phyloP scores from a whole-genome alignment of 2,329 filamentous ascomycete genomes.

The Tolypocladium paradoxum region DNA sequence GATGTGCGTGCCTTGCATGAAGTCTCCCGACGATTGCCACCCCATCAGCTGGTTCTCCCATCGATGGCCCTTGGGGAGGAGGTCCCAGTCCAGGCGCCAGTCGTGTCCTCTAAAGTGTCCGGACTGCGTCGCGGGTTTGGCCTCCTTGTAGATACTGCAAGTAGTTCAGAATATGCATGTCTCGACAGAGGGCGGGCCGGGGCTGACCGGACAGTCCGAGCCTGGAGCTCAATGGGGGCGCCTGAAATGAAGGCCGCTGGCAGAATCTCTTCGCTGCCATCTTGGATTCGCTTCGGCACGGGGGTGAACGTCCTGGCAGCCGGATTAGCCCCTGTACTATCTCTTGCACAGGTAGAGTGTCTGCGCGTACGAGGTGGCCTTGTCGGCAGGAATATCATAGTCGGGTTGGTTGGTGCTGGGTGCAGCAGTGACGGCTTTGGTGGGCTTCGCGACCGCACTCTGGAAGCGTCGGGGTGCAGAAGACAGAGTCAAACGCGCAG shows the following conservation, averaged over 20 bases:
- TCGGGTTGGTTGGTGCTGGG: conserved; percentile 58
- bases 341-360: background rate
- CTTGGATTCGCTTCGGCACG: conserved; percentile 78
- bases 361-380: conserved; percentile 68
- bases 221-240: conserved; percentile 87
- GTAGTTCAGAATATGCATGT: background rate
- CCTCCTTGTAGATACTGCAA: conserved; percentile 74
- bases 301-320: conserved; percentile 70
- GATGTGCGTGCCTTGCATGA: conserved; percentile 87
- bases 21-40: conserved; percentile 92
- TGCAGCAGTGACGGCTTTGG: conserved; percentile 25
- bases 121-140: conserved; percentile 94
- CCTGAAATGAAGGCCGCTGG: conserved; percentile 83
- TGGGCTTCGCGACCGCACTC: conserved; percentile 35
- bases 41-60: conserved; percentile 99
- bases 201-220: conserved; percentile 78
- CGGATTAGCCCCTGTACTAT: background rate
- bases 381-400: conserved; percentile 72
- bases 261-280: conserved; percentile 74
- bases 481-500: conserved; percentile 26
- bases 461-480: conserved; percentile 43
- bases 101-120: conserved; percentile 73
- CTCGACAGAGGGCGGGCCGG: background rate
- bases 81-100: conserved; percentile 99
- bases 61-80: conserved; percentile 80